phyloP scores from a whole-genome alignment of 2,329 filamentous ascomycete species.

The Scedosporium dehoogii region DNA sequence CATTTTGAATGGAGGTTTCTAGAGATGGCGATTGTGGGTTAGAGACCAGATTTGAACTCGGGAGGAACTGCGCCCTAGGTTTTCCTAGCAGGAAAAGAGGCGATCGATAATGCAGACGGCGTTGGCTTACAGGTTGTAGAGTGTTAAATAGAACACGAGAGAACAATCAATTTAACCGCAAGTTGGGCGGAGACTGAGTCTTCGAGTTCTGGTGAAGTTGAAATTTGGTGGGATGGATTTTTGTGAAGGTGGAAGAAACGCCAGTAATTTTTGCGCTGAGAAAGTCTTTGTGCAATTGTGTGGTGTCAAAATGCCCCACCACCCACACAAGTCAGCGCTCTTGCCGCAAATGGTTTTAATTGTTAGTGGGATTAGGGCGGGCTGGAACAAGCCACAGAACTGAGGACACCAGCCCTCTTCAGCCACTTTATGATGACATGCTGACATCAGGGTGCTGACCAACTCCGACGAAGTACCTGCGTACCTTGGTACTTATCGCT shows the following conservation, averaged over 20 bases:
- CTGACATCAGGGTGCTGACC: no score
- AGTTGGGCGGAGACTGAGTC: constrained; percentile 98
- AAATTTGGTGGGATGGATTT: constrained; percentile 3
- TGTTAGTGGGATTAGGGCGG: background rate
- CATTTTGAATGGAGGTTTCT: constrained; percentile 55
- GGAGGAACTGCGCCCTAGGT: background rate
- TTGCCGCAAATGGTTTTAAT: no score
- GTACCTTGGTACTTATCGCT: no score
- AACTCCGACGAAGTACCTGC: no score
- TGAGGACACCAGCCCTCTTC: background rate
- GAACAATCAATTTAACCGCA: constrained; percentile 99
- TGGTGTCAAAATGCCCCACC: constrained; percentile 6
- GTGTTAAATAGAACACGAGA: constrained; percentile 60
- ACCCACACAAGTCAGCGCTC: background rate
- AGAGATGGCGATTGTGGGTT: background rate
- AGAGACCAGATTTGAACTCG: background rate
- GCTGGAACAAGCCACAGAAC: background rate
- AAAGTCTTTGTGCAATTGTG: constrained; percentile 7
- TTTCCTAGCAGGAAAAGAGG: background rate
- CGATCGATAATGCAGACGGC: background rate
- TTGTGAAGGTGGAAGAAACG: background rate
- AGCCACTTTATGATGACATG: no score
- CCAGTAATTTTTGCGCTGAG: constrained; percentile 2
- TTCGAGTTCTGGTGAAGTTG: constrained; percentile 62
- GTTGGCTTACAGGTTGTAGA: constrained; percentile 1